phyloP scores from a whole-genome alignment of 148 eudicot species.

The Silene latifolia region DNA sequence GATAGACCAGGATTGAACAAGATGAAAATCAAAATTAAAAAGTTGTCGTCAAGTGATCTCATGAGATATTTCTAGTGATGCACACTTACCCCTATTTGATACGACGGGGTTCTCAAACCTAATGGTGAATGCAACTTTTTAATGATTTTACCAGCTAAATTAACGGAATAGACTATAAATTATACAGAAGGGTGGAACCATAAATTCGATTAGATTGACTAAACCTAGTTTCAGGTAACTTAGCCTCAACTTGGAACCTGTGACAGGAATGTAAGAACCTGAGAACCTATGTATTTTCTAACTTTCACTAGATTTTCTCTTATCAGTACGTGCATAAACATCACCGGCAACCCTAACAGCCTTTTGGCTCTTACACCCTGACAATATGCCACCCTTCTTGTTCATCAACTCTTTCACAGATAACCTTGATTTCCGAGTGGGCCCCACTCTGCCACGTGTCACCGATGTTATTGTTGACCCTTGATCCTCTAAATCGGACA shows the following conservation, averaged over 20 bases:
- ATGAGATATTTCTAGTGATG: too few species aligned
- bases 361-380: background rate
- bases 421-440: background rate
- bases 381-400: slow-evolving; percentile 10
- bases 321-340: background rate
- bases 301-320: background rate
- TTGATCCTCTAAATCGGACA: slow-evolving; percentile 38
- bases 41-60: background rate
- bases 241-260: slow-evolving; percentile 42
- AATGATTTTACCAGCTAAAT: background rate
- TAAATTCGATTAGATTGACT: slow-evolving; percentile 16
- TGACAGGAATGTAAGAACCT: slow-evolving; percentile 26
- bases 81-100: too few species aligned
- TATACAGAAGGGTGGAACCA: slow-evolving; percentile 27
- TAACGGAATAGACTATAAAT: slow-evolving; percentile 1
- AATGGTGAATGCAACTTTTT: background rate
- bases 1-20: background rate
- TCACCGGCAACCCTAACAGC: background rate
- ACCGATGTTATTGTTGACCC: slow-evolving; percentile 4
- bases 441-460: slow-evolving; percentile 9
- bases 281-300: slow-evolving; percentile 29
- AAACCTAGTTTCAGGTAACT: slow-evolving; percentile 24
- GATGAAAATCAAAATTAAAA: background rate
- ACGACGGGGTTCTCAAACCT: too few species aligned
- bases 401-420: background rate